These are phyloP conservation scores for Yamadazyma philogaea DNA, from an alignment of 805 yeast genomes.

Conservation along the genomic window DNA sequence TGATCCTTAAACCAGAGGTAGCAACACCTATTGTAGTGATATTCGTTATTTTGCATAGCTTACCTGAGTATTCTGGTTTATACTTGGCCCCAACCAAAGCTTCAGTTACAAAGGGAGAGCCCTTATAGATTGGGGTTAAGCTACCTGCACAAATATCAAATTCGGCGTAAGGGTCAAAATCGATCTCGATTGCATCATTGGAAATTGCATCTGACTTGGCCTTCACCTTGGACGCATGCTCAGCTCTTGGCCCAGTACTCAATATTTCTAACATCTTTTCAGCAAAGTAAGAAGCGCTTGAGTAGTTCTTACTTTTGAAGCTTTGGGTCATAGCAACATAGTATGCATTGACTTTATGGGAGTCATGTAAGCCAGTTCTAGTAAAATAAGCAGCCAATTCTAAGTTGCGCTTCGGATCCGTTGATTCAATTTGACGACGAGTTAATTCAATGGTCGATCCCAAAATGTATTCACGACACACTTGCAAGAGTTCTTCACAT, in stretches of 20 bases:
- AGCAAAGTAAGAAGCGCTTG: slow-evolving; percentile 88
- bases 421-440: slow-evolving; percentile 76
- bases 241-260: slow-evolving; percentile 76
- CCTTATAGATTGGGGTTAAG: slow-evolving; percentile 83
- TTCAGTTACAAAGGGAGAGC: slow-evolving; percentile 65
- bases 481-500: slow-evolving; percentile 64
- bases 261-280: slow-evolving; percentile 71
- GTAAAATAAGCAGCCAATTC: slow-evolving; percentile 97
- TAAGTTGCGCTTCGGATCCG: slow-evolving; percentile 76
- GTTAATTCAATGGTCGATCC: slow-evolving; percentile 88
- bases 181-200: slow-evolving; percentile 83
- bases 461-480: slow-evolving; percentile 85
- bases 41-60: slow-evolving; percentile 68
- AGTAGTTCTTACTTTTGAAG: slow-evolving; percentile 82
- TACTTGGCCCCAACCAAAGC: slow-evolving; percentile 90
- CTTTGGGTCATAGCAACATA: slow-evolving; percentile 95
- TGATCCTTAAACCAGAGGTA: slow-evolving; percentile 76
- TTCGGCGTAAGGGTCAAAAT: slow-evolving; percentile 88
- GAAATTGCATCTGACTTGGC: slow-evolving; percentile 75
- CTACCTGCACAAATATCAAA: slow-evolving; percentile 88
- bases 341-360: slow-evolving; percentile 82
- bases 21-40: slow-evolving; percentile 85
- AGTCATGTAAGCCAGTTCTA: slow-evolving; percentile 72
- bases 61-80: slow-evolving; percentile 72
- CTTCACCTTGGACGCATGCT: slow-evolving; percentile 82